Evolutionary conservation across 176 grass and related monocot genomes (phyloP).

Genomic region (Triticum aestivum): DNA sequence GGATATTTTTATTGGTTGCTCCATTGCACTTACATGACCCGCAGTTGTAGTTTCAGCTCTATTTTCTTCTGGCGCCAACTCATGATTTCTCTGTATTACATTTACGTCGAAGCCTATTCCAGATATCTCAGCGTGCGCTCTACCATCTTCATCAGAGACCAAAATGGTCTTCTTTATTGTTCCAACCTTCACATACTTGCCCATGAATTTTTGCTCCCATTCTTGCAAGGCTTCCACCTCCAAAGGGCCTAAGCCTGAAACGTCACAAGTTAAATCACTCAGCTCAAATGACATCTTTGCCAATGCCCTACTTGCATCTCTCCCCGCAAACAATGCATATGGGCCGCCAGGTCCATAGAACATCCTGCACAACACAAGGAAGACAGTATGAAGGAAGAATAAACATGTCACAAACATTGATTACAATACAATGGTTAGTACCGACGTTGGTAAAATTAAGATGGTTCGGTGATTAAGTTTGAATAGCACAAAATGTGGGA

Average conservation of each 20-base stretch:
- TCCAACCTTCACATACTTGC: slow-evolving; percentile 58
- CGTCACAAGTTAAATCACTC: slow-evolving; percentile 42
- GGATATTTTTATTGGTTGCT: neutral
- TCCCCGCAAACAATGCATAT: slow-evolving; percentile 46
- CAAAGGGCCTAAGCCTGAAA: slow-evolving; percentile 37
- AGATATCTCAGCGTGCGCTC: neutral
- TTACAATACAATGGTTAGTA: neutral
- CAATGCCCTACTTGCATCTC: slow-evolving; percentile 51
- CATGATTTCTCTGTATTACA: neutral
- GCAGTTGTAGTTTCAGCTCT: neutral
- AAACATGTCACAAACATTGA: neutral
- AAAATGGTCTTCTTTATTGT: slow-evolving; percentile 35
- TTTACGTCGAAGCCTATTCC: slow-evolving; percentile 22
- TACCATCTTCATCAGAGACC: neutral
- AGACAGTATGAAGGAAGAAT: neutral
- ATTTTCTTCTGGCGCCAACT: slow-evolving; percentile 7
- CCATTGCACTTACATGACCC: neutral
- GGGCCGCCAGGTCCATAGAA: slow-evolving; percentile 62
- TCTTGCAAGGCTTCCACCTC: slow-evolving; percentile 53
- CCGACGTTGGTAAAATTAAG: no score
- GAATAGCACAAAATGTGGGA: neutral
- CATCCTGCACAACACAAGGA: slow-evolving; percentile 16
- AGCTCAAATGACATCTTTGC: slow-evolving; percentile 60
- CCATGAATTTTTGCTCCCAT: slow-evolving; percentile 65
- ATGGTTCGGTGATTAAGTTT: neutral